These are phyloP conservation scores for Dictyostelium intermedium DNA, from an alignment of 78 protist genomes.

Conservation along the genomic window DNA sequence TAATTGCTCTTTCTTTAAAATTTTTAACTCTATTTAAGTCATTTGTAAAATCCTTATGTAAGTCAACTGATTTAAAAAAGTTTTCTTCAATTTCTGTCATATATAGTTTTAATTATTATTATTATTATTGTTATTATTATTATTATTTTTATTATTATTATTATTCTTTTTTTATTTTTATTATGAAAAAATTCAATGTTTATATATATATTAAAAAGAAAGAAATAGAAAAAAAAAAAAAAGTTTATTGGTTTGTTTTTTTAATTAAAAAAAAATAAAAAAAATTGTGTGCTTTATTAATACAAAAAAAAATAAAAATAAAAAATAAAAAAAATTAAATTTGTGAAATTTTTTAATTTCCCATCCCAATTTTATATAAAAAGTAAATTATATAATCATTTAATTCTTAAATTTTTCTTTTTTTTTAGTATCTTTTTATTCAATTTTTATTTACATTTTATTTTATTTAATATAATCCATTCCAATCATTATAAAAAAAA, in stretches of 20 bases:
- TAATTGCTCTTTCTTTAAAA: slow-evolving; percentile 11
- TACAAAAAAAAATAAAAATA: not conserved
- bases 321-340: not conserved
- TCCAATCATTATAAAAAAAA: no score
- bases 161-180: no score
- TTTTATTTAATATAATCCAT: no score
- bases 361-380: not conserved
- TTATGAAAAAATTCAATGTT: no score
- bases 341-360: not conserved
- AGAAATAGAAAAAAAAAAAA: no score
- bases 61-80: slow-evolving; percentile 25
- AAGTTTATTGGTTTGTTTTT: no score
- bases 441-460: no score
- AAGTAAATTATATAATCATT: not conserved
- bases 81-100: not conserved
- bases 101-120: not conserved
- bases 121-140: not conserved
- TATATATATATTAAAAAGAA: no score
- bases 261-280: not conserved
- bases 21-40: not conserved
- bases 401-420: not conserved
- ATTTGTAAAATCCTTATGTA: slow-evolving; percentile 7
- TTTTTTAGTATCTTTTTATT: no score
- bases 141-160: not conserved
- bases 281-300: no score